These are phyloP conservation scores for Mycena latifolia DNA, from an alignment of 768 basidiomycete genomes.

Conservation along the genomic window DNA sequence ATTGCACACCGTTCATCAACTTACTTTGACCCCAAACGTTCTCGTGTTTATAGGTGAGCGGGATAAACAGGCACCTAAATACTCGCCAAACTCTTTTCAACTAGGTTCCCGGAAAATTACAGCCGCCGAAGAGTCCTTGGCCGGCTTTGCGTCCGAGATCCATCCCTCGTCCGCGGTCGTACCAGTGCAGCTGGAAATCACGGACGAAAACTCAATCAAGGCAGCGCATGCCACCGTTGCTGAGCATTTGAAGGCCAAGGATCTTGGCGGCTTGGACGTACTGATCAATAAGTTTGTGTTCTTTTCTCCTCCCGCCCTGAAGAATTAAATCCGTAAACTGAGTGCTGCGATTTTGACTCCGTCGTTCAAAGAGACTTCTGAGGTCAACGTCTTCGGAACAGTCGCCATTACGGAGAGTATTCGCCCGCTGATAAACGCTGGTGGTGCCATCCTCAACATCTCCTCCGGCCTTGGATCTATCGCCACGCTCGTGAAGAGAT, in stretches of 20 bases:
- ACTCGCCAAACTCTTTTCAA: background rate
- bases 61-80: background rate
- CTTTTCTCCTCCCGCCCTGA: background rate
- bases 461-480: constrained; percentile 24
- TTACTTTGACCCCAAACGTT: constrained; percentile 7
- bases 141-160: constrained; percentile 12
- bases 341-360: constrained; percentile 15
- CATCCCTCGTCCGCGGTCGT: constrained; percentile 25
- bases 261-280: constrained; percentile 16
- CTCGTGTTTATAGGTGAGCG: constrained; percentile 30
- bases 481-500: background rate
- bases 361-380: constrained; percentile 11
- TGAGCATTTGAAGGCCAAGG: no score
- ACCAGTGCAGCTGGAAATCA: constrained; percentile 25
- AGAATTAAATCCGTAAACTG: no score
- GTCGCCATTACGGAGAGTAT: constrained; percentile 4
- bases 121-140: constrained; percentile 12
- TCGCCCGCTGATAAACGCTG: constrained; percentile 10
- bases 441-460: constrained; percentile 28
- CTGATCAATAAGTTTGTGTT: constrained; percentile 26
- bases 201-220: constrained; percentile 17
- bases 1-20: no score
- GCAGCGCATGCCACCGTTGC: constrained; percentile 8
- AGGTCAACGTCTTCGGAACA: constrained; percentile 24
- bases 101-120: constrained; percentile 23